These are phyloP conservation scores for Lonicera japonica DNA, from an alignment of 129 eudicot species.

Conservation along the genomic window DNA sequence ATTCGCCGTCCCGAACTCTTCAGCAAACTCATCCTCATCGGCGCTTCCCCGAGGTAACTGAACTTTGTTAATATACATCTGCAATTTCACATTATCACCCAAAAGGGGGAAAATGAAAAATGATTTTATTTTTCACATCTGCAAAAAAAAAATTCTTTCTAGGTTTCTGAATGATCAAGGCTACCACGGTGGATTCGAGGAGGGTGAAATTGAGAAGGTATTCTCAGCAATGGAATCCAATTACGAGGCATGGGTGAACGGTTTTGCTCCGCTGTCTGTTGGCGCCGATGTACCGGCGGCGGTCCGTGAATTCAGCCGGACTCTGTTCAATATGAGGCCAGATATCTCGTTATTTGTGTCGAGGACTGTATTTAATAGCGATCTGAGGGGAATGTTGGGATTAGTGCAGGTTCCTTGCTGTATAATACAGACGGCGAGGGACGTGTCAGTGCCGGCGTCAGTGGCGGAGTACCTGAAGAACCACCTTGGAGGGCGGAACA, in stretches of 20 bases:
- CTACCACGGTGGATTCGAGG: constrained; percentile 92
- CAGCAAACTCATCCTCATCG: constrained; percentile 80
- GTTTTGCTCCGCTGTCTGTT: constrained; percentile 90
- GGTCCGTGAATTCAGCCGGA: constrained; percentile 90
- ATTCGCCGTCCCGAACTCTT: constrained; percentile 83
- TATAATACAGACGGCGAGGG: constrained; percentile 81
- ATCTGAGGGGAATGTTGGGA: constrained; percentile 62
- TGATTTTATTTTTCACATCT: neutral
- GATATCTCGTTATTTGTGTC: constrained; percentile 79
- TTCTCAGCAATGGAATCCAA: constrained; percentile 87
- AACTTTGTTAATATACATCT: neutral
- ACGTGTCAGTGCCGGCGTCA: constrained; percentile 78
- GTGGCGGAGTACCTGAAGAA: constrained; percentile 69
- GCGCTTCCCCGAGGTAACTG: constrained; percentile 84
- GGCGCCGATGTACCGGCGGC: constrained; percentile 98
- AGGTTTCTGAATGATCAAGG: constrained; percentile 78
- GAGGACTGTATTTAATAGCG: constrained; percentile 59
- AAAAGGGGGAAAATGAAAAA: neutral
- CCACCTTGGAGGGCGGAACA: constrained; percentile 86
- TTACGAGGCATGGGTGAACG: constrained; percentile 85
- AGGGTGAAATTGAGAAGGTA: constrained; percentile 68
- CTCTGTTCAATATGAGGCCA: constrained; percentile 90
- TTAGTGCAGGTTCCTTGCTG: constrained; percentile 79
- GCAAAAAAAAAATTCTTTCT: no score
- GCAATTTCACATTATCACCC: no score